These are phyloP conservation scores for Serendipita vermifera DNA, from an alignment of 768 basidiomycete species.

Conservation along the genomic window DNA sequence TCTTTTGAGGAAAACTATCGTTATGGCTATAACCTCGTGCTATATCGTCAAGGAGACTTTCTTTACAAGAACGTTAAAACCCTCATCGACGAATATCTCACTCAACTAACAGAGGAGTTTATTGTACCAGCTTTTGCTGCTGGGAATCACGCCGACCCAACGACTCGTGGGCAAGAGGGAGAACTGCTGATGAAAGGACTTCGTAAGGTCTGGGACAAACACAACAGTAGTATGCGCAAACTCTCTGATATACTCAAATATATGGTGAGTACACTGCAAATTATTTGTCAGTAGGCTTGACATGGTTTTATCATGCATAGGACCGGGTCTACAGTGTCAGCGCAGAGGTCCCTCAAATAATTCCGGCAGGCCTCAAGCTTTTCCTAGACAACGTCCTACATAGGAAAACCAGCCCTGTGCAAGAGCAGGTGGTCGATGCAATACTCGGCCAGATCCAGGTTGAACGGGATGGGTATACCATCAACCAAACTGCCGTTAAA, in stretches of 20 bases:
- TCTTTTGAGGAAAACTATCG: conserved; percentile 91
- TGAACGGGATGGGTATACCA: conserved; percentile 82
- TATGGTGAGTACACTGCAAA: conserved; percentile 52
- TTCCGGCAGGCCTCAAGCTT: conserved; percentile 66
- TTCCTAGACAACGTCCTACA: conserved; percentile 71
- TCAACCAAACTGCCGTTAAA: conserved; percentile 83
- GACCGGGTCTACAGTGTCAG: conserved; percentile 77
- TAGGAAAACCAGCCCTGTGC: conserved; percentile 49
- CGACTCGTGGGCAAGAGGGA: conserved; percentile 68
- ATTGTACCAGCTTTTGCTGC: conserved; percentile 78
- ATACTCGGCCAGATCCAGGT: conserved; percentile 76
- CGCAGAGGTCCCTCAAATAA: conserved; percentile 65
- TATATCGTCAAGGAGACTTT: conserved; percentile 69
- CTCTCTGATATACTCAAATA: conserved; percentile 85
- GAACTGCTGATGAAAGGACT: conserved; percentile 76
- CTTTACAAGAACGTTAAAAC: conserved; percentile 75
- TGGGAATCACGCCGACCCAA: conserved; percentile 48
- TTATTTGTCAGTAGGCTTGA: neutral
- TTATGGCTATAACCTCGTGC: conserved; percentile 88
- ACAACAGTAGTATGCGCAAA: conserved; percentile 76
- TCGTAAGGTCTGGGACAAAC: conserved; percentile 85
- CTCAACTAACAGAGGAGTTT: conserved; percentile 56
- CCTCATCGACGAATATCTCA: conserved; percentile 72
- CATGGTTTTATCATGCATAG: conserved; percentile 29
- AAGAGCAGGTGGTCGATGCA: conserved; percentile 67